Base-by-base conservation (phyloP, 2,329 filamentous ascomycete species). In the Sarocladium kiliense region DNA sequence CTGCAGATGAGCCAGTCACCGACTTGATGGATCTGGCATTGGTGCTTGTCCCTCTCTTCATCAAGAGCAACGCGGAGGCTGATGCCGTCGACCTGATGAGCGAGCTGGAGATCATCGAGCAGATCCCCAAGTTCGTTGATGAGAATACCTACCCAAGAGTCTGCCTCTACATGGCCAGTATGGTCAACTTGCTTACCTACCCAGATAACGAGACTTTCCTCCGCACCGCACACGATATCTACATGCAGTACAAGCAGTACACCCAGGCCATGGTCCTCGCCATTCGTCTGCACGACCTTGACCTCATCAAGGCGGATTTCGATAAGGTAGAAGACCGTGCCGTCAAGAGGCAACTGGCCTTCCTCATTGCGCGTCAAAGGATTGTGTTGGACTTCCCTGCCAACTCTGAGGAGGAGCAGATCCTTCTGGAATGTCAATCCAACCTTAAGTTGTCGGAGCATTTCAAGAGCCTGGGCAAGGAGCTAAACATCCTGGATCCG, bases 111-210 rank as follows among this genome's bases (percentile, higher is more conserved):
- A 96, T 97, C 69, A 97, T 99, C 62, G 91, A 97, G 66, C 78
- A 92, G 66, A 88, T 99, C 45, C 86, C 90, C 56, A 82, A 91
- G 62, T 95, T 92, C 65, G 81, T 99, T 54, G 94, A 99, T 70
- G 88, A 95, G 70, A 87, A 97, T 74, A 97, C 92, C 25, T 99
- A 96, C 70, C 79, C 88, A 54, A 81, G 94, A 66, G 94, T 97
- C 55, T 97, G 94, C 69, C 76, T 99, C 62, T 99, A 99, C 76
- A 96, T 99, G 87, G 91, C 96, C 64, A 96, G 91, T 77, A 97
- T 97, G 89, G 94, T 99, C 62, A 96, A 94, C 67, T 83, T 99
- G 19, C 85, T 99, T 70, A 97, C 94, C 54, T 97, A 96, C 67
- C 94, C 94, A 42, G 94, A 99, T 73, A 97, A 99, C 72, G 90